Evolutionary conservation across 2,329 filamentous ascomycete genomes (phyloP).

Genomic region (Atkinsonella hypoxylon): DNA sequence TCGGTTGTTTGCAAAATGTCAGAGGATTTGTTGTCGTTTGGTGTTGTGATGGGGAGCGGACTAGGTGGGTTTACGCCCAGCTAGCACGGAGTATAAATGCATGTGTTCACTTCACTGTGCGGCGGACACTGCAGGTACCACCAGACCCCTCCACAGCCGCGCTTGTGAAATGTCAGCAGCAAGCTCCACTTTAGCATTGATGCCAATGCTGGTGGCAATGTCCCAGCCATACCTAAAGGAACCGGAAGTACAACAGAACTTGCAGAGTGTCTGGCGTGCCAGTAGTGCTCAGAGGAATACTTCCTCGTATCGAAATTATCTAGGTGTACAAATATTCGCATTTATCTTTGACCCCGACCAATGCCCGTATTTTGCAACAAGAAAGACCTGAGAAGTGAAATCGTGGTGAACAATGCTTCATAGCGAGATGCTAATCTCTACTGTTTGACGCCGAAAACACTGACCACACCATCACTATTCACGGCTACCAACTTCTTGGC

Average conservation of each 20-base stretch:
- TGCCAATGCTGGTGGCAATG: no score
- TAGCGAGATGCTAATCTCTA: conserved; percentile 9
- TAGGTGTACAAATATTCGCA: conserved; percentile 1
- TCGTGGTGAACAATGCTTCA: neutral
- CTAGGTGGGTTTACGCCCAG: no score
- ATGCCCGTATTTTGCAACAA: neutral
- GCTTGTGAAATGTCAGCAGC: neutral
- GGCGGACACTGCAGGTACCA: neutral
- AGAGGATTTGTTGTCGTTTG: neutral
- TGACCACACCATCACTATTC: conserved; percentile 63
- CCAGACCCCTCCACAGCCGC: neutral
- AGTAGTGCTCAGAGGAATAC: neutral
- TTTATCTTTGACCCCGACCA: neutral
- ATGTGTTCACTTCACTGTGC: neutral
- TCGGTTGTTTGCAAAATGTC: neutral
- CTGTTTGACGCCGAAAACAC: conserved; percentile 50
- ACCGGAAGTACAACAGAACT: neutral
- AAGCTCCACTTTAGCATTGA: no score
- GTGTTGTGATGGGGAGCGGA: neutral
- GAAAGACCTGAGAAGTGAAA: neutral
- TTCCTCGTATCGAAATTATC: neutral
- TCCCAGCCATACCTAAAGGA: no score
- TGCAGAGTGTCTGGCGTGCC: neutral
- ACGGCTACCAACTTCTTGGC: conserved; percentile 66
- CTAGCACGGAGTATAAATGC: neutral